Evolutionary conservation across 2,329 filamentous ascomycete species (phyloP), one percentile per base, ranked within the genome.

Genomic region (Xylariomycetidae sp.): DNA sequence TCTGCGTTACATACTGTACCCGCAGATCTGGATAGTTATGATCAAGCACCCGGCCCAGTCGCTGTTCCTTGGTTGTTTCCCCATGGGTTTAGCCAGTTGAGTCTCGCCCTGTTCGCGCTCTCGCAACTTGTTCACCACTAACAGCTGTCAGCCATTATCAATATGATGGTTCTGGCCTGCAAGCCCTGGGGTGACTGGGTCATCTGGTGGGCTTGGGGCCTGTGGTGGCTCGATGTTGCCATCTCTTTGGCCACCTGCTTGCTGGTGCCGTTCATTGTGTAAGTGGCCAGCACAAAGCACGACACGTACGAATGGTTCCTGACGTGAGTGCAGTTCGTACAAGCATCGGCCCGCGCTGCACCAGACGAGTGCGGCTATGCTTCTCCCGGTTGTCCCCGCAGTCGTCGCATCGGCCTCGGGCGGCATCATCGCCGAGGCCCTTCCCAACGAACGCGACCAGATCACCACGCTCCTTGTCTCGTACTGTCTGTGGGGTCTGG

Each of bases 401-500:
- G 72, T 82, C 19, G 76, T 82, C 20, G 75, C 76, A 1, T 67
- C 81, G 0, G 76, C 75, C 2, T 70, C 74, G 0, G 81, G 82
- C 4, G 75, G 71, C n/a, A 62, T 80, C 34, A 64, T 85, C 1
- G 77, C 81, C 5, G 65, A 68, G n/a, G 63, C 72, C 10, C 64
- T 86, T 1, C 67, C 70, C 2, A 61, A 78, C 42, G 57, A 59
- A 1, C 54, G 65, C 13, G 67, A 77, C 43, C 75, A 75, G 4
- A 53, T 82, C 14, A 70, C 68, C 23, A 85, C 81, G 0, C 48
- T 85, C 15, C 59, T 83, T n/a, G 64, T 65, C 12, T 78, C 69
- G 3, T 86, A 85, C 50, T 61, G 84, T 12, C 70, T 85, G 43
- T 85, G 77, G 78, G 80, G 80, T 0, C 74, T 76, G 37, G 76